phyloP scores from a whole-genome alignment of 352 stramenopile genomes.

The Pythium periplocum region DNA sequence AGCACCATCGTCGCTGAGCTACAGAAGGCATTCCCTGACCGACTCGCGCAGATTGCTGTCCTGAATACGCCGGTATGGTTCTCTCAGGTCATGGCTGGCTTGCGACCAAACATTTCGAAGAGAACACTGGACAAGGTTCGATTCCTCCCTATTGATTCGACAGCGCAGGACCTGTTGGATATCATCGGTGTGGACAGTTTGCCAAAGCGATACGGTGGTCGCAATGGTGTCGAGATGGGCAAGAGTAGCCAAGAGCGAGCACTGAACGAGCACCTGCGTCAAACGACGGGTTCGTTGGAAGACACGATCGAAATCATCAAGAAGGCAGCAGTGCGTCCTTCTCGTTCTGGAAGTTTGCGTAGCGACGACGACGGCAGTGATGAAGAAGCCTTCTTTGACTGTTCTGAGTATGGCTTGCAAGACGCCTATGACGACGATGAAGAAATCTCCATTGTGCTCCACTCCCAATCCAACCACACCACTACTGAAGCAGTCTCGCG shows the following conservation, averaged over 20 bases:
- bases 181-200: conserved; percentile 68
- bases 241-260: conserved; percentile 73
- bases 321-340: conserved; percentile 8
- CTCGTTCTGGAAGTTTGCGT: conserved; percentile 25
- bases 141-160: conserved; percentile 42
- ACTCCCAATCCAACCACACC: conserved; percentile 37
- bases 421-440: conserved; percentile 50
- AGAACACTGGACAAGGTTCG: conserved; percentile 61
- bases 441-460: conserved; percentile 66
- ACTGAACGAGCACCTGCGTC: conserved; percentile 55
- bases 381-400: conserved; percentile 47
- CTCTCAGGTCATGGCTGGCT: conserved; percentile 63
- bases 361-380: not conserved
- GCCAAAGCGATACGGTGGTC: conserved; percentile 63
- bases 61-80: conserved; percentile 78
- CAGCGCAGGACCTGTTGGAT: conserved; percentile 40
- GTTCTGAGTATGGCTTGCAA: conserved; percentile 72
- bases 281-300: conserved; percentile 65
- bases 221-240: conserved; percentile 68
- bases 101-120: conserved; percentile 52
- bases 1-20: conserved; percentile 47
- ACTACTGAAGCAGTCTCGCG: conserved; percentile 35
- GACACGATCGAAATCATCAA: conserved; percentile 72
- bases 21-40: conserved; percentile 60
- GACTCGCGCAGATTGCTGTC: conserved; percentile 49